A percentile compares a stretch with the other conserved stretches of the same genome.
Conservation (phyloP, 2,329 filamentous ascomycete species). For the Diaporthe sp. region DNA sequence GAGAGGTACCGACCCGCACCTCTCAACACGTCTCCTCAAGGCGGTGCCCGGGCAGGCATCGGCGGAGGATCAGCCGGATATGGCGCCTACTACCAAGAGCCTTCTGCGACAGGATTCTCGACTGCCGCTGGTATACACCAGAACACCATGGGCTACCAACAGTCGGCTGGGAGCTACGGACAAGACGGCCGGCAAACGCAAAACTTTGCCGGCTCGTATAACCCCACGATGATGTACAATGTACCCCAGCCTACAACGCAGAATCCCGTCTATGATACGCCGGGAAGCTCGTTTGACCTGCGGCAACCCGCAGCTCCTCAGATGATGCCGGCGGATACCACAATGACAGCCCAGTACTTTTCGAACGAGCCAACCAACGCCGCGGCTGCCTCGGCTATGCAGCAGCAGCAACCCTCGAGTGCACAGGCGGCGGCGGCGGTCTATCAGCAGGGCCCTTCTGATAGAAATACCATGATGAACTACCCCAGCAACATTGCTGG, state of each 20-base stretch:
- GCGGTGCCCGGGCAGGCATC: constrained; percentile 60
- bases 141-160: constrained; percentile 68
- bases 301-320: constrained; percentile 84
- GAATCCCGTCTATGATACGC: constrained; percentile 80
- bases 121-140: constrained; percentile 69
- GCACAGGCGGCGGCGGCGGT: constrained; percentile 69
- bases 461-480: constrained; percentile 65
- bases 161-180: constrained; percentile 70
- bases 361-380: constrained; percentile 74
- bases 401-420: constrained; percentile 62
- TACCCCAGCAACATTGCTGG: constrained; percentile 63
- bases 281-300: constrained; percentile 77
- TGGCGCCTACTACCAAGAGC: constrained; percentile 71
- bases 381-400: constrained; percentile 68
- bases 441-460: constrained; percentile 75
- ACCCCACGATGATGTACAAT: constrained; percentile 82
- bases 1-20: constrained; percentile 64
- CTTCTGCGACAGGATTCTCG: constrained; percentile 62
- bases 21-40: constrained; percentile 63
- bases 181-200: constrained; percentile 71
- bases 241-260: constrained; percentile 74
- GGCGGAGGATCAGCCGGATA: constrained; percentile 69
- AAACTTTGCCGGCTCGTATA: constrained; percentile 69
- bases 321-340: constrained; percentile 76
- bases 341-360: constrained; percentile 78